Conservation (phyloP, 306 rosid genomes). For the Cicer bijugum region DNA sequence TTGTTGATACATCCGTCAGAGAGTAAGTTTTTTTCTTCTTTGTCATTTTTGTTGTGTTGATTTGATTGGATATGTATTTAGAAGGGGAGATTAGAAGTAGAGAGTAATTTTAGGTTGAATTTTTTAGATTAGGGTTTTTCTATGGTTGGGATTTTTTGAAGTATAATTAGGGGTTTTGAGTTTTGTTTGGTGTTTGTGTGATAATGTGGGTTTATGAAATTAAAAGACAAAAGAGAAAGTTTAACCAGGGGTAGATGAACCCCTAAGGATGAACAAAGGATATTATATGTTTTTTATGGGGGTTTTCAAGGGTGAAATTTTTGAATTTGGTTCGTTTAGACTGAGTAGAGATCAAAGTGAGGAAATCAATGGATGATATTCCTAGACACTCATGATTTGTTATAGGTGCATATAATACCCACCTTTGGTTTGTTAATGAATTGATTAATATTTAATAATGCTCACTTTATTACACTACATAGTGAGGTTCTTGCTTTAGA, state of each 20-base stretch:
- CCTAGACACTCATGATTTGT: neutral
- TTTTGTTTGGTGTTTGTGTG: conserved; percentile 1
- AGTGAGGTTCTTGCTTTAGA: neutral
- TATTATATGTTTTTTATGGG: neutral
- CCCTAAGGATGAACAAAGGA: neutral
- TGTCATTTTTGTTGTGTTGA: neutral
- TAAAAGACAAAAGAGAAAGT: neutral
- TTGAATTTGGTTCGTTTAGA: neutral
- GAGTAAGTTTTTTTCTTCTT: conserved; percentile 58
- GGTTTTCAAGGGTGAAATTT: neutral
- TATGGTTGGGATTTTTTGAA: conserved; percentile 13
- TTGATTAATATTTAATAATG: neutral
- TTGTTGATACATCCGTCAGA: conserved; percentile 74
- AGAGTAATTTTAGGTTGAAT: neutral
- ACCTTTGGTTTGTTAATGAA: neutral
- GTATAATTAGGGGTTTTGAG: neutral
- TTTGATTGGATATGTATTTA: neutral
- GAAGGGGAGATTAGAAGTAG: neutral
- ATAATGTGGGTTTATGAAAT: neutral
- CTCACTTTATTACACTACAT: too few species aligned
- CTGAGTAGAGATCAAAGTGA: neutral
- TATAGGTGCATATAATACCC: neutral
- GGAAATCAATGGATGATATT: neutral
- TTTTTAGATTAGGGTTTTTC: conserved; percentile 36
- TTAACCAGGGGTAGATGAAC: neutral